Conservation (phyloP, 1,139 yeast species). For the Taphrina pruni region DNA sequence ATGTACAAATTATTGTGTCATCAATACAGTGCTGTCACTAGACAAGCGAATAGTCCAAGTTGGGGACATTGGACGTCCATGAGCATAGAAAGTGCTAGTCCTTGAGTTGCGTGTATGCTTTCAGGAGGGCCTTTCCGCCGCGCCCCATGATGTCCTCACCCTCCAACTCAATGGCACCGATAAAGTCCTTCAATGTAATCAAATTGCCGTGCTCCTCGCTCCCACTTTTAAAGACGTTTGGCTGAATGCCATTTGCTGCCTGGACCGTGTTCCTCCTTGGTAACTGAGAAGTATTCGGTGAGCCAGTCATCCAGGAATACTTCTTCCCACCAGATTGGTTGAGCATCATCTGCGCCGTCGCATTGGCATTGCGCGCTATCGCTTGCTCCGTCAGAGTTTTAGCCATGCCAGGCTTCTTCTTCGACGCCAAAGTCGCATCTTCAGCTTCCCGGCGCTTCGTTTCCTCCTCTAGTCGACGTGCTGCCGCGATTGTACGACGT, state of each 20-base stretch:
- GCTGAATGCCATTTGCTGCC: constrained; percentile 20
- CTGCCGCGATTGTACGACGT: constrained; percentile 33
- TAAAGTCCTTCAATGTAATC: constrained; percentile 33
- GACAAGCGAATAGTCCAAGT: too few relatives aligned
- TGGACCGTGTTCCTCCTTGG: constrained; percentile 25
- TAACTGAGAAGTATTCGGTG: constrained; percentile 24
- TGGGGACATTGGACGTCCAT: too few relatives aligned
- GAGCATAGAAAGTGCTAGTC: constrained; percentile 2
- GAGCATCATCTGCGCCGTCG: constrained; percentile 42
- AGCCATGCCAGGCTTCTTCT: constrained; percentile 31
- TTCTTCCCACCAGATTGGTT: constrained; percentile 42
- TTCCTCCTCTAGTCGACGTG: constrained; percentile 38
- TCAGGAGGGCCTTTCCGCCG: constrained; percentile 28
- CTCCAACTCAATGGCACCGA: constrained; percentile 28
- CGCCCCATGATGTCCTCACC: constrained; percentile 35
- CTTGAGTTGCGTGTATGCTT: constrained; percentile 32
- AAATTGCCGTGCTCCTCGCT: constrained; percentile 25
- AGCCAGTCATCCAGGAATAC: constrained; percentile 42
- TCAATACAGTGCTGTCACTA: constrained; percentile 13
- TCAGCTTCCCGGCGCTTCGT: constrained; percentile 23
- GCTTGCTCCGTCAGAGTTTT: constrained; percentile 38
- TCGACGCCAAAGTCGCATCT: constrained; percentile 24
- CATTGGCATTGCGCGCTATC: constrained; percentile 39
- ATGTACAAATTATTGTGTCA: constrained; percentile 5
- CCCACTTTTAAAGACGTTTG: constrained; percentile 30